These are phyloP conservation scores for Podila verticillata DNA, from an alignment of 192 early-diverging fungal species.

Conservation along the genomic window DNA sequence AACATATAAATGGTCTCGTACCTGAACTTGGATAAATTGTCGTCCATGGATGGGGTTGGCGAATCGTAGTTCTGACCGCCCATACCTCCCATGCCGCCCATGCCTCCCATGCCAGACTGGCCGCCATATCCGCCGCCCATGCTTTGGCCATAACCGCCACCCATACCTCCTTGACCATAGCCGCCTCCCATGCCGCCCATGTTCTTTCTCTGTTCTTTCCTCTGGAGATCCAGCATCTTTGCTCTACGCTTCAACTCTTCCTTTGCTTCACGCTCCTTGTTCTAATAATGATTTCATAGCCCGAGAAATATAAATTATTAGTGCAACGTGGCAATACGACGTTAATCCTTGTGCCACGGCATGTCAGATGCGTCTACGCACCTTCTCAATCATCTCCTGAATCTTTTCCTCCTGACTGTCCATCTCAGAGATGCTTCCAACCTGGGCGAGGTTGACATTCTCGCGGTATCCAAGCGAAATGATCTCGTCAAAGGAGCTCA, in stretches of 20 bases:
- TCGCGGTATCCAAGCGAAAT: slow-evolving; percentile 92
- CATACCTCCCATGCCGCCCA: slow-evolving; percentile 58
- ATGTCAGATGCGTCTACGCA: slow-evolving; percentile 21
- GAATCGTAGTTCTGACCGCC: slow-evolving; percentile 43
- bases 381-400: slow-evolving; percentile 93
- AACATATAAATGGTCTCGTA: neutral
- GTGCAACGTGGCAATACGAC: no score
- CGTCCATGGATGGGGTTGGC: slow-evolving; percentile 18
- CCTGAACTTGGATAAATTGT: slow-evolving; percentile 39
- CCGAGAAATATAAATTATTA: no score
- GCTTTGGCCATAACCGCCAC: slow-evolving; percentile 33
- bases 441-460: slow-evolving; percentile 89
- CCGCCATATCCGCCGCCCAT: slow-evolving; percentile 17
- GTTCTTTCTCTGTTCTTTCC: slow-evolving; percentile 76
- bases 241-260: slow-evolving; percentile 94
- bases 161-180: slow-evolving; percentile 21
- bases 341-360: neutral
- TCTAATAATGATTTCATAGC: slow-evolving; percentile 56
- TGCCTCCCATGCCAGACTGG: slow-evolving; percentile 54
- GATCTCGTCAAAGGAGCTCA: slow-evolving; percentile 96
- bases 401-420: slow-evolving; percentile 98
- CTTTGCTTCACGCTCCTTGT: slow-evolving; percentile 97
- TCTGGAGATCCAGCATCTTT: slow-evolving; percentile 90
- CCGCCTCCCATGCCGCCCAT: slow-evolving; percentile 66
- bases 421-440: slow-evolving; percentile 96